phyloP scores from a whole-genome alignment of 768 basidiomycete genomes.

The Termitomyces sp. region DNA sequence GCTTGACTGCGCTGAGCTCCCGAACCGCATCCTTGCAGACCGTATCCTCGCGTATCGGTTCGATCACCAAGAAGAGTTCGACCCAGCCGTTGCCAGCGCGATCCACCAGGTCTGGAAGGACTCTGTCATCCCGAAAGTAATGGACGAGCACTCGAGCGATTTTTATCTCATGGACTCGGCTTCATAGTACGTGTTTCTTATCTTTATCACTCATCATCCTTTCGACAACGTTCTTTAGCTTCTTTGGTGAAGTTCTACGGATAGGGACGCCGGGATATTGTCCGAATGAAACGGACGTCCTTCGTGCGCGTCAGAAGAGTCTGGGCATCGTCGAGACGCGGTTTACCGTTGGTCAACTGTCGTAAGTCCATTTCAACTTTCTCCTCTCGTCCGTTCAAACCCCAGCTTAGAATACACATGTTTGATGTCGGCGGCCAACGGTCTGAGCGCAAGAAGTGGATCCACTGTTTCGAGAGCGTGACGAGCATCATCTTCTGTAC shows the following conservation, averaged over 20 bases:
- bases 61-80: constrained; percentile 31
- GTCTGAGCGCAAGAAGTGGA: constrained; percentile 83
- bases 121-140: constrained; percentile 41
- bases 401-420: constrained; percentile 48
- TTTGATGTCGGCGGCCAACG: constrained; percentile 80
- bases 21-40: constrained; percentile 60
- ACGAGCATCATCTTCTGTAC: constrained; percentile 66
- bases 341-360: constrained; percentile 64
- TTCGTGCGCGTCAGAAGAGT: constrained; percentile 85
- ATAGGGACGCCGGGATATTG: constrained; percentile 80
- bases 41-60: constrained; percentile 59
- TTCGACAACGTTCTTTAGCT: constrained; percentile 39
- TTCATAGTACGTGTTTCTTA: constrained; percentile 52
- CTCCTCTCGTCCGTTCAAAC: constrained; percentile 15
- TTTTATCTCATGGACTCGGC: constrained; percentile 1
- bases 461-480: constrained; percentile 36
- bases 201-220: background rate
- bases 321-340: constrained; percentile 89
- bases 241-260: constrained; percentile 80
- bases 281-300: constrained; percentile 81
- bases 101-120: constrained; percentile 70
- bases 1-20: constrained; percentile 56
- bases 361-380: constrained; percentile 34
- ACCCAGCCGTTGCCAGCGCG: constrained; percentile 62
- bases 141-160: constrained; percentile 6